A percentile compares a stretch with the other conserved stretches of the same genome.
These are phyloP conservation scores for Suillus bovinus DNA, from an alignment of 768 basidiomycete species.

Conservation along the genomic window DNA sequence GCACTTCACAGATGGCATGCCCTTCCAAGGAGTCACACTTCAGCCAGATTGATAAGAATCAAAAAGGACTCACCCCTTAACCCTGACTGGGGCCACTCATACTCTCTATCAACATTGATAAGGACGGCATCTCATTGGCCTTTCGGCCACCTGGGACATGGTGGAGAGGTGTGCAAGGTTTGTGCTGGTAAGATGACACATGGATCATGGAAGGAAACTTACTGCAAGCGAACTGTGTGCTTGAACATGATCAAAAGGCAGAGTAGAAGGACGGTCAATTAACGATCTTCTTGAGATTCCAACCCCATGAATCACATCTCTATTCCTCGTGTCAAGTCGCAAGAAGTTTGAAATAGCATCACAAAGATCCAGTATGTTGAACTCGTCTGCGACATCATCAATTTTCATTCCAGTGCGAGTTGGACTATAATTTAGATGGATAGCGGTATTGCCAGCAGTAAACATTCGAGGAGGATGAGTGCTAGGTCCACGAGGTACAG, in stretches of 20 bases:
- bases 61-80: slow-evolving; percentile 10
- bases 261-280: background rate
- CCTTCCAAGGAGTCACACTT: background rate
- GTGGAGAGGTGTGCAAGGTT: slow-evolving; percentile 27
- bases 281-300: background rate
- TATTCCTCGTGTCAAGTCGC: background rate
- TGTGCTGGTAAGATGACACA: slow-evolving; percentile 9
- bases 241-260: background rate
- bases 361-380: background rate
- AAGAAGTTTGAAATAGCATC: background rate
- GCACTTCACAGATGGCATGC: background rate
- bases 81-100: slow-evolving; percentile 18
- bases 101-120: slow-evolving; percentile 19
- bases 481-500: no score
- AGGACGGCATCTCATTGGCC: slow-evolving; percentile 23
- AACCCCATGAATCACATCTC: background rate
- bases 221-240: background rate
- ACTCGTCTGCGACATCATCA: background rate
- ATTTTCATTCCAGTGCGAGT: background rate
- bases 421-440: background rate
- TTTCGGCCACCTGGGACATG: slow-evolving; percentile 17
- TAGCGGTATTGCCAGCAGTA: background rate
- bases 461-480: background rate
- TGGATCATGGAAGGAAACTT: background rate
- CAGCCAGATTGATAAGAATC: background rate